Evolutionary conservation across 2,329 filamentous ascomycete species (phyloP).

Genomic region (Fusarium secorum): DNA sequence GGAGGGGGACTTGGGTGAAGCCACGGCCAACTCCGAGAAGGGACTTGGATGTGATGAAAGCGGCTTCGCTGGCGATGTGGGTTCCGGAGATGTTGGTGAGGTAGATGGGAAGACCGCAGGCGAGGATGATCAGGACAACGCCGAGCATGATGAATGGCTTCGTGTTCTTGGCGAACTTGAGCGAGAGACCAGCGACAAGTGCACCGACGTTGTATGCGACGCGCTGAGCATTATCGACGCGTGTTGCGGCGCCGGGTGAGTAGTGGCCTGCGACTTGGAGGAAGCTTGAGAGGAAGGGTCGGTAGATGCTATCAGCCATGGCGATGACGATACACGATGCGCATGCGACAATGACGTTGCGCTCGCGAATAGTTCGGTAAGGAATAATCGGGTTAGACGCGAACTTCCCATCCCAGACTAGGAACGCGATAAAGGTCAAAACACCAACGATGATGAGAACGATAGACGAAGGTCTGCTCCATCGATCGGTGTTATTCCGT

Average conservation of each 20-base stretch:
- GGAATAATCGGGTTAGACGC: conserved; percentile 25
- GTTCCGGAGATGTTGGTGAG: conserved; percentile 28
- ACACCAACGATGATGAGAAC: conserved; percentile 20
- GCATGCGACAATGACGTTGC: conserved; percentile 29
- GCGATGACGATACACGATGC: conserved; percentile 22
- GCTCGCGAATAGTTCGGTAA: conserved; percentile 25
- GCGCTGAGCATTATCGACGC: conserved; percentile 25
- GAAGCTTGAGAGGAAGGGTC: conserved; percentile 25
- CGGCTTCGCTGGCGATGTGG: conserved; percentile 22
- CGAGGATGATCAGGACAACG: conserved; percentile 18
- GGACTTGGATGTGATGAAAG: conserved; percentile 23
- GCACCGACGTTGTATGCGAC: conserved; percentile 26
- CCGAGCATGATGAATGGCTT: conserved; percentile 27
- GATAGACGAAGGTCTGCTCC: conserved; percentile 23
- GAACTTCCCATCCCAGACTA: conserved; percentile 24
- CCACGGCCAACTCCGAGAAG: conserved; percentile 29
- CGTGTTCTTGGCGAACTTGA: conserved; percentile 28
- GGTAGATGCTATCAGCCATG: conserved; percentile 31
- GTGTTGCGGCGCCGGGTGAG: conserved; percentile 23
- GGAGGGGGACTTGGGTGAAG: conserved; percentile 9
- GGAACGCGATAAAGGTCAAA: conserved; percentile 7
- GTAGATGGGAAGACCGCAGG: conserved; percentile 24
- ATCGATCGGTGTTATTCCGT: conserved; percentile 23
- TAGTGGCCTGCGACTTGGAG: conserved; percentile 21
- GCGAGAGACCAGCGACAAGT: not conserved